Evolutionary conservation across 495 filamentous ascomycete genomes (phyloP).

Genomic region (Amphirosellinia nigrospora): DNA sequence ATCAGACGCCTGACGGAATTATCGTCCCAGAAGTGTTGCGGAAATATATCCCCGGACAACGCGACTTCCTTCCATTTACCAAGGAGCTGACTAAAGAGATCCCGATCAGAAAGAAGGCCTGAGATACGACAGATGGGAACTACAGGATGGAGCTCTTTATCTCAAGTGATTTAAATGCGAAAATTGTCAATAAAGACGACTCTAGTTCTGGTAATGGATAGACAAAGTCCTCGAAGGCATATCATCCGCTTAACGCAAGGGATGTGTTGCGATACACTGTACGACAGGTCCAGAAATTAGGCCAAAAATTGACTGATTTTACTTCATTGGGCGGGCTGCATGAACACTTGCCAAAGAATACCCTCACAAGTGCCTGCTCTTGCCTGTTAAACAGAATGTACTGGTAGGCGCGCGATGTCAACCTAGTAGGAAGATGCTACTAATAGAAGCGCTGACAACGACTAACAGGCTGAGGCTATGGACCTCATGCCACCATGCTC

Average conservation of each 20-base stretch:
- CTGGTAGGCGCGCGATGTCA: too few relatives aligned
- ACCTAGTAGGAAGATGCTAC: too few relatives aligned
- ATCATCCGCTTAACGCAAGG: neutral
- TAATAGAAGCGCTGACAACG: too few relatives aligned
- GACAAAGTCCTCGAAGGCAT: neutral
- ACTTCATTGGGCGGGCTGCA: neutral
- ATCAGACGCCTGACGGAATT: conserved; percentile 81
- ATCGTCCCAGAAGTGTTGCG: conserved; percentile 80
- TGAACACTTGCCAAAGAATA: neutral
- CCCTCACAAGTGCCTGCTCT: neutral
- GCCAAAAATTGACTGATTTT: neutral
- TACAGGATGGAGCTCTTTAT: neutral
- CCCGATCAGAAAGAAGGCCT: conserved; percentile 28
- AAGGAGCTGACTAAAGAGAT: conserved; percentile 76
- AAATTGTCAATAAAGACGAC: neutral
- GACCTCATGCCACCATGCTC: too few relatives aligned
- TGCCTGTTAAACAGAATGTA: too few relatives aligned
- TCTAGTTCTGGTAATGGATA: neutral
- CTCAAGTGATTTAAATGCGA: neutral
- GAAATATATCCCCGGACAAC: conserved; percentile 89
- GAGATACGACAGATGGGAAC: neutral
- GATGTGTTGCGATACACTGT: conserved; percentile 7
- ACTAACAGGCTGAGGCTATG: too few relatives aligned
- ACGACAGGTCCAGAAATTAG: conserved; percentile 6
- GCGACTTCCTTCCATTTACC: conserved; percentile 85